Conservation (phyloP, 768 basidiomycete species). For the Boletus eberwhitei region DNA sequence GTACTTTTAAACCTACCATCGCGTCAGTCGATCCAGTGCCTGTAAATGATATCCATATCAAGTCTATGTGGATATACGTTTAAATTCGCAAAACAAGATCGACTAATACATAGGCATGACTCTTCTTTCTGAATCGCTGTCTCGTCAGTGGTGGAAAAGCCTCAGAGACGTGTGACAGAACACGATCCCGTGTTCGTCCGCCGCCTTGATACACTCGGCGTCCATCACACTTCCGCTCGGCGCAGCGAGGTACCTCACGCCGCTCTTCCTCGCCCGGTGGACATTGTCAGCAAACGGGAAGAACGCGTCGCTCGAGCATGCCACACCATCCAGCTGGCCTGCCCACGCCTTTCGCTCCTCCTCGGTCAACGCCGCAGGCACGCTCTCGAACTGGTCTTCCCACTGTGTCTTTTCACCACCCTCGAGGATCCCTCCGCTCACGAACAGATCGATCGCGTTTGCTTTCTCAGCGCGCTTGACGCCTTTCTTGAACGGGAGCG, state of each 20-base stretch:
- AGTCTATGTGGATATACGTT: neutral
- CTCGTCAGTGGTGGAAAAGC: conserved; percentile 78
- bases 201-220: conserved; percentile 91
- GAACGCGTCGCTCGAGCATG: conserved; percentile 96
- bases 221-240: conserved; percentile 97
- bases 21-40: too few species aligned
- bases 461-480: conserved; percentile 98
- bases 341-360: conserved; percentile 77
- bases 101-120: conserved; percentile 3
- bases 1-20: too few species aligned
- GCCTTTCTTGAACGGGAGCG: conserved; percentile 94
- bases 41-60: too few species aligned
- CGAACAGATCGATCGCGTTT: conserved; percentile 96
- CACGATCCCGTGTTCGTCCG: conserved; percentile 88
- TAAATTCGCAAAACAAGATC: neutral
- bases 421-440: conserved; percentile 83
- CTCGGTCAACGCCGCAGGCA: conserved; percentile 60
- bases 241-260: conserved; percentile 88
- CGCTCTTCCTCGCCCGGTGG: conserved; percentile 86
- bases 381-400: conserved; percentile 80
- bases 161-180: conserved; percentile 87
- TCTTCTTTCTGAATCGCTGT: neutral
- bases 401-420: conserved; percentile 88
- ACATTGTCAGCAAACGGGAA: conserved; percentile 99
- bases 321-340: conserved; percentile 72